These are phyloP conservation scores for Didymella lethalis DNA, from an alignment of 2,329 filamentous ascomycete genomes.

Conservation along the genomic window DNA sequence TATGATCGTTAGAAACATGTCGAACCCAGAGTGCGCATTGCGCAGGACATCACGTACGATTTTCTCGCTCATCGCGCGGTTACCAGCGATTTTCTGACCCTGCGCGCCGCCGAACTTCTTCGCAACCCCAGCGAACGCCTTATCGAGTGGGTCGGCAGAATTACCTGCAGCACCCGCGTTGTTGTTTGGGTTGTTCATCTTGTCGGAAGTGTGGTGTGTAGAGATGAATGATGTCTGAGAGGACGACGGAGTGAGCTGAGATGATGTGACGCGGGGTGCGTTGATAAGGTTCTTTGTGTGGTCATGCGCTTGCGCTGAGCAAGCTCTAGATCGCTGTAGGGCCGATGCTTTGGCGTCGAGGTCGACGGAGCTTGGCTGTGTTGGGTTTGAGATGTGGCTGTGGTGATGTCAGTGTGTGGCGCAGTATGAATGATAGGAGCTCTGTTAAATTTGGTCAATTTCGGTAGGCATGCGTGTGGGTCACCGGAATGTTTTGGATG, in stretches of 20 bases:
- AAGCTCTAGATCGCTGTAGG: slow-evolving; percentile 5
- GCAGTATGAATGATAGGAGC: neutral
- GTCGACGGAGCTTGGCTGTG: slow-evolving; percentile 5
- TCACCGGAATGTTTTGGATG: neutral
- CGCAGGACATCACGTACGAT: slow-evolving; percentile 36
- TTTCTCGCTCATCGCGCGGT: slow-evolving; percentile 50
- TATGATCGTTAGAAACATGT: neutral
- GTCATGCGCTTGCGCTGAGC: slow-evolving; percentile 1
- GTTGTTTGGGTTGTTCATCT: slow-evolving; percentile 16
- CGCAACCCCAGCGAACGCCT: slow-evolving; percentile 54
- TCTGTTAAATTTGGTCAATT: neutral
- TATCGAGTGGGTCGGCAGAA: slow-evolving; percentile 17
- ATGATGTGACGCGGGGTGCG: slow-evolving; percentile 1
- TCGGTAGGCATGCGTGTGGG: neutral
- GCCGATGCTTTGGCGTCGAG: neutral
- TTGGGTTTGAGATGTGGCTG: slow-evolving; percentile 5
- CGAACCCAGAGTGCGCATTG: neutral
- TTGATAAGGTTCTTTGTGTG: neutral
- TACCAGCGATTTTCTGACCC: slow-evolving; percentile 49
- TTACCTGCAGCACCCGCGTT: slow-evolving; percentile 14
- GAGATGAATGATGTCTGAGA: neutral
- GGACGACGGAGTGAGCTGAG: neutral
- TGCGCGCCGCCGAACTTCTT: slow-evolving; percentile 56
- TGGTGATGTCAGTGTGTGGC: slow-evolving; percentile 1
- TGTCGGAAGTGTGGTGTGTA: neutral